Conservation (phyloP, 805 yeast species). For the Spathaspora arborariae region DNA sequence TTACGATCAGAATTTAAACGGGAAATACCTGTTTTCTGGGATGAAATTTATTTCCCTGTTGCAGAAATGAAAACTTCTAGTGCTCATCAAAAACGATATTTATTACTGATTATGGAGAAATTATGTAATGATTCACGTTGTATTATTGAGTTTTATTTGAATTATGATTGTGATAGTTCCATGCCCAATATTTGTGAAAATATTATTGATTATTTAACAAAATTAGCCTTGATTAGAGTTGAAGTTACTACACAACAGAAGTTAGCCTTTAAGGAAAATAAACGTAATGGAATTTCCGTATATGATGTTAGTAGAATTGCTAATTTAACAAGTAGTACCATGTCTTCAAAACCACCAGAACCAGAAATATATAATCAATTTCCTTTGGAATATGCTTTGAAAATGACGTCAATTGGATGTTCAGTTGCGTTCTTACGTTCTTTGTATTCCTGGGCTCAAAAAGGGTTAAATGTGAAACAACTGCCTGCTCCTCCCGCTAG, state of each 20-base stretch:
- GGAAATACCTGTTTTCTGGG: constrained; percentile 90
- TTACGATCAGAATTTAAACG: constrained; percentile 84
- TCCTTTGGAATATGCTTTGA: constrained; percentile 81
- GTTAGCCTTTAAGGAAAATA: constrained; percentile 39
- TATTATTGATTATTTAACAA: constrained; percentile 73
- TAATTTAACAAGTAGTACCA: constrained; percentile 64
- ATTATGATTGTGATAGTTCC: constrained; percentile 87
- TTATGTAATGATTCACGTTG: constrained; percentile 86
- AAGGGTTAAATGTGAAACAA: constrained; percentile 26
- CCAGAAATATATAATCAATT: constrained; percentile 51
- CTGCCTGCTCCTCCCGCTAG: neutral
- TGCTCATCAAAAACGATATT: constrained; percentile 86
- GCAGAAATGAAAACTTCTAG: constrained; percentile 90
- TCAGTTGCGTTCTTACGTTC: constrained; percentile 81
- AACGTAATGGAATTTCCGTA: constrained; percentile 57
- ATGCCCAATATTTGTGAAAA: constrained; percentile 85
- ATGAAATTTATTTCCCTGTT: constrained; percentile 91
- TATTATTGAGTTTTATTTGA: constrained; percentile 85
- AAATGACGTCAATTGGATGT: constrained; percentile 75
- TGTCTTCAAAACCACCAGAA: constrained; percentile 53
- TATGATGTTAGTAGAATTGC: constrained; percentile 75
- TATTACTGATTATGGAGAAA: constrained; percentile 75
- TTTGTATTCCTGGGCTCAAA: constrained; percentile 82
- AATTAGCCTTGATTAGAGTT: constrained; percentile 63
- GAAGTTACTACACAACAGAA: constrained; percentile 70